Evolutionary conservation across 495 filamentous ascomycete species (phyloP).

Genomic region (Bombardia bombarda): DNA sequence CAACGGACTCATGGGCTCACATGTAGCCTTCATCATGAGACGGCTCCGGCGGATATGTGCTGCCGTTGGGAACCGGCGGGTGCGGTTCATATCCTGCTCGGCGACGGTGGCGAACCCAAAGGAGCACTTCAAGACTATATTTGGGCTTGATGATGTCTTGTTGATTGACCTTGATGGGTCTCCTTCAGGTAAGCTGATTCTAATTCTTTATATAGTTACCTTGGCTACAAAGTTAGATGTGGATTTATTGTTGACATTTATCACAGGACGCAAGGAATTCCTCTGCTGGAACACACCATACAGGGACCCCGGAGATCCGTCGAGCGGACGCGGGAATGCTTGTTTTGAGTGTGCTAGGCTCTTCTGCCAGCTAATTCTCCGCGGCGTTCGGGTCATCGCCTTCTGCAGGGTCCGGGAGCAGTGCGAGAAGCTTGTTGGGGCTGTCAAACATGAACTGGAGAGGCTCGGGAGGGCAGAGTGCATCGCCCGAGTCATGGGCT

Average conservation of each 20-base stretch:
- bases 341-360: conserved; percentile 78
- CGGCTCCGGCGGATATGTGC: conserved; percentile 82
- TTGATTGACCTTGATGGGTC: conserved; percentile 89
- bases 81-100: conserved; percentile 95
- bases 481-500: conserved; percentile 80
- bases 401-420: conserved; percentile 84
- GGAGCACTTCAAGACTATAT: conserved; percentile 87
- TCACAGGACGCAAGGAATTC: conserved; percentile 78
- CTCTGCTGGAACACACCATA: conserved; percentile 97
- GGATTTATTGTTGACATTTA: not conserved
- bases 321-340: conserved; percentile 75
- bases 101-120: conserved; percentile 94
- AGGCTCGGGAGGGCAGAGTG: conserved; percentile 65
- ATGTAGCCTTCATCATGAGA: conserved; percentile 93
- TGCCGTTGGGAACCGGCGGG: conserved; percentile 77
- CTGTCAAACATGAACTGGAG: conserved; percentile 69
- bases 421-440: conserved; percentile 77
- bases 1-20: conserved; percentile 88
- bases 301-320: conserved; percentile 81
- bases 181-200: conserved; percentile 50
- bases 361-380: conserved; percentile 81
- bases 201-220: too few species aligned
- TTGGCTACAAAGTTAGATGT: too few species aligned
- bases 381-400: conserved; percentile 87
- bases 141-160: conserved; percentile 71